Conservation (phyloP, 129 eudicot species). For the Helichrysum umbraculigerum region DNA sequence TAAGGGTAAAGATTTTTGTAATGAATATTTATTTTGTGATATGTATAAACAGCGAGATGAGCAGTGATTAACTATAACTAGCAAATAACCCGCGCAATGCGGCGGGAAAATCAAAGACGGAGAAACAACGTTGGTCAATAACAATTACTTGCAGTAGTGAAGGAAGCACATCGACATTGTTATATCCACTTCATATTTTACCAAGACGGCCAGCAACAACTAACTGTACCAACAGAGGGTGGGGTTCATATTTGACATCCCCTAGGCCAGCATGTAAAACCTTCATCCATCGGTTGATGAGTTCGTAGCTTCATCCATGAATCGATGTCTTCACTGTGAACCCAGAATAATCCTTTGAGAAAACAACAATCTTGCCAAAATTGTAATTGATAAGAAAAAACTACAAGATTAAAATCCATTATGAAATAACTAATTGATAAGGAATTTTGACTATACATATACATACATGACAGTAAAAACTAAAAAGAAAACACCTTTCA, state of each 20-base stretch:
- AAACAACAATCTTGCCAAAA: slow-evolving; percentile 78
- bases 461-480: neutral
- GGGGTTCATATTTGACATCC: slow-evolving; percentile 72
- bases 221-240: slow-evolving; percentile 87
- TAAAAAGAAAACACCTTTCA: slow-evolving; percentile 42
- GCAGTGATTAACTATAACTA: too few species aligned
- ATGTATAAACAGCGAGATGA: too few species aligned
- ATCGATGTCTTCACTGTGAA: slow-evolving; percentile 92
- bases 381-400: slow-evolving; percentile 34
- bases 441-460: neutral
- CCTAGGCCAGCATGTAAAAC: slow-evolving; percentile 88
- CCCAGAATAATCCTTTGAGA: slow-evolving; percentile 80
- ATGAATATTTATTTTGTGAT: too few species aligned
- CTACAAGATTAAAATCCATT: neutral
- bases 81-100: too few species aligned
- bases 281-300: slow-evolving; percentile 86
- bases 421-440: neutral
- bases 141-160: too few species aligned
- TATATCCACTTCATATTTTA: slow-evolving; percentile 72
- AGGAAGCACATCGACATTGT: too few species aligned
- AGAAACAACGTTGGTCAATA: too few species aligned
- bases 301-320: slow-evolving; percentile 94
- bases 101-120: too few species aligned
- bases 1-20: too few species aligned
- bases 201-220: slow-evolving; percentile 98